Evolutionary conservation across 371 early-diverging fungal genomes (phyloP).

Genomic region (Rhizomucor pusillus): DNA sequence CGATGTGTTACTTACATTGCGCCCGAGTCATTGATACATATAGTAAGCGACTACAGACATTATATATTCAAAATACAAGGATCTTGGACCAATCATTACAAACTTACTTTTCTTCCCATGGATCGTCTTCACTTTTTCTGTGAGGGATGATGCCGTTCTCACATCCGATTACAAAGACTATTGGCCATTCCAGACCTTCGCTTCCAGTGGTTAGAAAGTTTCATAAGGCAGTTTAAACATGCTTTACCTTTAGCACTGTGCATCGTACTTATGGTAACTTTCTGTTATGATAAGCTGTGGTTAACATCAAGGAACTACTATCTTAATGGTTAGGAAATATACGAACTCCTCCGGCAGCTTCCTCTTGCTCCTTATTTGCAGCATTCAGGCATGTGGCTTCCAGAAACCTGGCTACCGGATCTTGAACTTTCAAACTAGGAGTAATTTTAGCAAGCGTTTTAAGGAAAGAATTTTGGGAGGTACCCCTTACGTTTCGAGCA

Average conservation of each 20-base stretch:
- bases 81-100: constrained; percentile 63
- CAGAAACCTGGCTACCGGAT: constrained; percentile 26
- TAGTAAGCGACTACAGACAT: constrained; percentile 13
- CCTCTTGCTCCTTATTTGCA: constrained; percentile 28
- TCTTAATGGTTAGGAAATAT: constrained; percentile 1
- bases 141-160: constrained; percentile 51
- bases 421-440: neutral
- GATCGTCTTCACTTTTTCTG: constrained; percentile 16
- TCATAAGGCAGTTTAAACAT: neutral
- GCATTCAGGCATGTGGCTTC: constrained; percentile 28
- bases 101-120: constrained; percentile 33
- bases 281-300: constrained; percentile 15
- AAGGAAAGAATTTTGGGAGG: neutral
- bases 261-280: constrained; percentile 56
- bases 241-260: constrained; percentile 56
- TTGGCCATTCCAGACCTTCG: constrained; percentile 63
- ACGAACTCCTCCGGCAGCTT: constrained; percentile 21
- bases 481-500: neutral
- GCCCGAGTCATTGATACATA: constrained; percentile 25
- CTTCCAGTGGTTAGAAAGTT: neutral
- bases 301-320: neutral
- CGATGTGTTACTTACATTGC: constrained; percentile 8
- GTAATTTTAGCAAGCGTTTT: neutral
- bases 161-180: constrained; percentile 56
- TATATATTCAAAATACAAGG: neutral